Conservation (phyloP, 192 early-diverging fungal species). For the Borealophlyctis nickersoniae region DNA sequence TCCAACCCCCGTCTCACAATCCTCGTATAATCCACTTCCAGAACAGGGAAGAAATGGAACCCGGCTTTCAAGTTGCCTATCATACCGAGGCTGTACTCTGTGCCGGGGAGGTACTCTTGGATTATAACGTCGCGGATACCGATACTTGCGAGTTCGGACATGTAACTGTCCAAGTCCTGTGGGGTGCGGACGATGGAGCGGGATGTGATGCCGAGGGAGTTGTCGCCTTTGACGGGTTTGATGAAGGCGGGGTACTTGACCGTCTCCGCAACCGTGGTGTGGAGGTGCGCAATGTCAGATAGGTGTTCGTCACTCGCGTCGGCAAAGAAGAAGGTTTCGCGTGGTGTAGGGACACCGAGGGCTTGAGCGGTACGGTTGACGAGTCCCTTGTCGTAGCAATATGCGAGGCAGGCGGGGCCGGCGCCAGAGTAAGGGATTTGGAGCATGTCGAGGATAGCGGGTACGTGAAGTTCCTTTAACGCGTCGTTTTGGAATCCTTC, state of each 20-base stretch:
- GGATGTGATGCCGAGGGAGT: constrained; percentile 53
- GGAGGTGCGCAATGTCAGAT: constrained; percentile 16
- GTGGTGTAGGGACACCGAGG: constrained; percentile 49
- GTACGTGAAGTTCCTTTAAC: constrained; percentile 52
- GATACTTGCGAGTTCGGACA: constrained; percentile 33
- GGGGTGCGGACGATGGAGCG: constrained; percentile 43
- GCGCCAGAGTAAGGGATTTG: constrained; percentile 52
- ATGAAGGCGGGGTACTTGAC: constrained; percentile 54
- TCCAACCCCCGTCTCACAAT: constrained; percentile 39
- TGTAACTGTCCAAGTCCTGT: constrained; percentile 41
- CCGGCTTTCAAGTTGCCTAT: constrained; percentile 51
- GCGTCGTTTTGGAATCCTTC: constrained; percentile 58
- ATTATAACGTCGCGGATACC: constrained; percentile 49
- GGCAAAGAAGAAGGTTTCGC: constrained; percentile 41
- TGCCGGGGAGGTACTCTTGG: constrained; percentile 53
- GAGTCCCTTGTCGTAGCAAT: constrained; percentile 58
- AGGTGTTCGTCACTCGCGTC: constrained; percentile 26
- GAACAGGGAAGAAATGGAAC: constrained; percentile 53
- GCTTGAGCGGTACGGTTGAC: constrained; percentile 52
- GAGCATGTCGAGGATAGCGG: constrained; percentile 50
- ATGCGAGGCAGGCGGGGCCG: constrained; percentile 51
- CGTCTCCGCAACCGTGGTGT: constrained; percentile 21
- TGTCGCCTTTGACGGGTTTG: constrained; percentile 58
- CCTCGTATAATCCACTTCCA: constrained; percentile 53
- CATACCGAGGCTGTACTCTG: constrained; percentile 55